Evolutionary conservation across 2,329 filamentous ascomycete genomes (phyloP), one percentile per base, ranked within the genome.

Genomic region (Ceratocystis harringtonii): DNA sequence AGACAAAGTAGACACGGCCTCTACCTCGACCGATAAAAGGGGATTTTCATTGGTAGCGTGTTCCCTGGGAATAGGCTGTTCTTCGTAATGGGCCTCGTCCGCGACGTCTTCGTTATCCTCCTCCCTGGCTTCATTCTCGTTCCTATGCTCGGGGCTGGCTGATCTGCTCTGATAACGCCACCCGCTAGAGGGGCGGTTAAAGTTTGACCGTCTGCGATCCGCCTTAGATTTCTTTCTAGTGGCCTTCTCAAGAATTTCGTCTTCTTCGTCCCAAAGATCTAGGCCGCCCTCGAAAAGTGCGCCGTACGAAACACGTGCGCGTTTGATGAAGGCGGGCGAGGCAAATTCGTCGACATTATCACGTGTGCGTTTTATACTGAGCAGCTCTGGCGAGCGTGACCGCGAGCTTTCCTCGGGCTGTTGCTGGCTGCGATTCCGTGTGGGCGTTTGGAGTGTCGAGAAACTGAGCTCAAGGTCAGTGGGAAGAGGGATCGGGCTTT

Each of bases 301-400:
- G 1, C 86, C 86, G 65, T 87, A 87, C 0, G 88, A 91, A 3
- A 87, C 76, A 65, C 87, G 80, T 15, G 83, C 81, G 64, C 87
- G 81, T 73, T 88, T 92, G 22, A 90, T 76, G 70, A 95, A 95
- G 0, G 89, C 89, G 0, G 91, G 91, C 2, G 90, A 95, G 3
- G 82, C 78, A 76, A 85, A 94, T 69, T 87, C 82, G 19, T 78
- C 76, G 57, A 76, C 70, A 7, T 77, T 77, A 28, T 67, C 66
- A 12, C 66, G 58, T 76, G 69, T 1, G 71, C 71, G 22, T 28
- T 67, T 67, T 15, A 62, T 61, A 25, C 60, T 61, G 15, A 48
- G 30, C 12, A 43, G 17, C 5, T 64, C 57, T 10, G 52, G 55
- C 4, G 62, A 62, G 22, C 43, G 62, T 12, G 62, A 25, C 15